Evolutionary conservation across 306 rosid species (phyloP).

Genomic region (Quercus suber): DNA sequence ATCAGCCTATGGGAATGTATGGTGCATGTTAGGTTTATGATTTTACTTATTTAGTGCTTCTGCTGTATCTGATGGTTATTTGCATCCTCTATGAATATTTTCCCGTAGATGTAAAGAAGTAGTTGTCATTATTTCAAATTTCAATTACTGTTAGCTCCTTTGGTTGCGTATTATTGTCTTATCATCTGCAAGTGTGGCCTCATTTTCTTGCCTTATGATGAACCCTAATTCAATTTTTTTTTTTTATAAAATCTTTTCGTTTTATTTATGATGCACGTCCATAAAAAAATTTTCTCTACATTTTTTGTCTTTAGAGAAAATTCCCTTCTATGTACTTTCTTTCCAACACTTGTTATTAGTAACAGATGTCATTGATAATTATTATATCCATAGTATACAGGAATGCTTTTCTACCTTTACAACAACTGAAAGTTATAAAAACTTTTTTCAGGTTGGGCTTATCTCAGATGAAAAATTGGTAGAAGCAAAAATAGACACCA

Average conservation of each 20-base stretch:
- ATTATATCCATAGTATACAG: conserved; percentile 8
- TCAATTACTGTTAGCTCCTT: neutral
- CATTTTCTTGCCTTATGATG: neutral
- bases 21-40: neutral
- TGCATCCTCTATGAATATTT: neutral
- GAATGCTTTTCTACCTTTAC: neutral
- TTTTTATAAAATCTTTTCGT: neutral
- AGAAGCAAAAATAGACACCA: conserved; percentile 68
- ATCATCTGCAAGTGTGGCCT: neutral
- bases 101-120: neutral
- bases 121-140: neutral
- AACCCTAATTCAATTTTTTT: neutral
- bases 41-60: neutral
- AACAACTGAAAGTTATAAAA: conserved; percentile 20
- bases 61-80: neutral
- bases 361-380: neutral
- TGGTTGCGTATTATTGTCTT: neutral
- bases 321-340: neutral
- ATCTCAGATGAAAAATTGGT: conserved; percentile 95
- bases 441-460: conserved; percentile 81
- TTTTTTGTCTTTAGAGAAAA: neutral
- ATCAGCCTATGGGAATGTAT: neutral
- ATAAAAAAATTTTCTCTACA: neutral
- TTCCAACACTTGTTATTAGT: neutral
- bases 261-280: neutral